These are phyloP conservation scores for Pichia kudriavzevii DNA, from an alignment of 1,139 yeast species.

Conservation along the genomic window DNA sequence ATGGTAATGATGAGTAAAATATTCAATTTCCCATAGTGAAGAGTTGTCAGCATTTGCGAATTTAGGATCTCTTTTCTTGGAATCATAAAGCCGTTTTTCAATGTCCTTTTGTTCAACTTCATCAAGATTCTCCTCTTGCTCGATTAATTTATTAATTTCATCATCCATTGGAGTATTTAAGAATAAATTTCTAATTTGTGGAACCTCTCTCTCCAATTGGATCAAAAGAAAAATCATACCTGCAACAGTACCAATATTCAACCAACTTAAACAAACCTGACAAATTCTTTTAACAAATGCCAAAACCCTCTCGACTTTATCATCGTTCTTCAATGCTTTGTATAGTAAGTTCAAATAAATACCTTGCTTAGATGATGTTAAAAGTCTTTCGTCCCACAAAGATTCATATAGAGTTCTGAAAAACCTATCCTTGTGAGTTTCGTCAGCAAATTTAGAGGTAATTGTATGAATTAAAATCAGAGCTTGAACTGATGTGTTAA, in stretches of 20 bases:
- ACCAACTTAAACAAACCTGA: conserved; percentile 81
- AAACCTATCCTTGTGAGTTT: conserved; percentile 54
- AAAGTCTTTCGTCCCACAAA: conserved; percentile 74
- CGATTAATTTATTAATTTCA: conserved; percentile 32
- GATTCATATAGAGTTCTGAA: conserved; percentile 88
- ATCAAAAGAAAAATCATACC: conserved; percentile 77
- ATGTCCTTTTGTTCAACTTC: conserved; percentile 13
- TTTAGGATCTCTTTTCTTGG: conserved; percentile 85
- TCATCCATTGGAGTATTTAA: conserved; percentile 38
- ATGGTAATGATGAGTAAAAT: conserved; percentile 75
- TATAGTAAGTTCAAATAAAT: conserved; percentile 79
- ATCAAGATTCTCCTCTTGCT: conserved; percentile 25
- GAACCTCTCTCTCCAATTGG: conserved; percentile 52
- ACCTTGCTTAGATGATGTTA: conserved; percentile 62
- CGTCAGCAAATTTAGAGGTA: conserved; percentile 34
- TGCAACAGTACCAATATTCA: conserved; percentile 81
- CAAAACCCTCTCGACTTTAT: conserved; percentile 55
- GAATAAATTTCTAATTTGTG: conserved; percentile 44
- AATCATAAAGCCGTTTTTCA: conserved; percentile 47
- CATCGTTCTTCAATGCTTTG: conserved; percentile 74
- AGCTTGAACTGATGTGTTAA: conserved; percentile 92
- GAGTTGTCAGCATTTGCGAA: conserved; percentile 76
- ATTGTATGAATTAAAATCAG: conserved; percentile 79
- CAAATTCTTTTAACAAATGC: conserved; percentile 89
- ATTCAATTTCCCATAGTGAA: conserved; percentile 79